Evolutionary conservation across 2,329 filamentous ascomycete genomes (phyloP).

Genomic region (Dactylella cylindrospora): DNA sequence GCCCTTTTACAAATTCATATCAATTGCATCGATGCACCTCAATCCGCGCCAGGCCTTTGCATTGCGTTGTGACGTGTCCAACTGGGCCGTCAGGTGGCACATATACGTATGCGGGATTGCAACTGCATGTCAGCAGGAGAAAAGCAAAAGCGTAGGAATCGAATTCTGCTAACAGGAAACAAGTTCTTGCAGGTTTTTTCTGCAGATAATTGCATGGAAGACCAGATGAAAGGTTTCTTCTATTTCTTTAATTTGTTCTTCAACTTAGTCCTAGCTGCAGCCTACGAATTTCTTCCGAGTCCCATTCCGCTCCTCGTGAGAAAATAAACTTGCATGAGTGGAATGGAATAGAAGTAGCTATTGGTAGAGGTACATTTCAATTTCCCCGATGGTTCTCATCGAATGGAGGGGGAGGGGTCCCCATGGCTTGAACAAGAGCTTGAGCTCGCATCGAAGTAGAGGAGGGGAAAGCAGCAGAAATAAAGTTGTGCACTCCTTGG

Average conservation of each 20-base stretch:
- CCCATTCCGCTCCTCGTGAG: constrained; percentile 3
- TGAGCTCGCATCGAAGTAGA: too few relatives aligned
- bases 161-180: constrained; percentile 15
- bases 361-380: constrained; percentile 42
- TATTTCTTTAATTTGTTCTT: too few relatives aligned
- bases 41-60: constrained; percentile 15
- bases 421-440: too few relatives aligned
- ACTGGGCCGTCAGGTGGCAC: constrained; percentile 34
- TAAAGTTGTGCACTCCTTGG: too few relatives aligned
- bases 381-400: too few relatives aligned
- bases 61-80: constrained; percentile 41
- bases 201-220: constrained; percentile 25
- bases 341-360: constrained; percentile 22
- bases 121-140: constrained; percentile 15
- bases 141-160: neutral
- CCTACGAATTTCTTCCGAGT: constrained; percentile 42
- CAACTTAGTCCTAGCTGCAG: too few relatives aligned
- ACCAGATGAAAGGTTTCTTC: constrained; percentile 28
- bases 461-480: too few relatives aligned
- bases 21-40: constrained; percentile 5
- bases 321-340: constrained; percentile 2
- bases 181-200: too few relatives aligned
- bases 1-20: too few relatives aligned
- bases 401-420: too few relatives aligned
- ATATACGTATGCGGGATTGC: too few relatives aligned